phyloP scores from a whole-genome alignment of 2,329 filamentous ascomycete genomes.

The Trichoderma simmonsii region DNA sequence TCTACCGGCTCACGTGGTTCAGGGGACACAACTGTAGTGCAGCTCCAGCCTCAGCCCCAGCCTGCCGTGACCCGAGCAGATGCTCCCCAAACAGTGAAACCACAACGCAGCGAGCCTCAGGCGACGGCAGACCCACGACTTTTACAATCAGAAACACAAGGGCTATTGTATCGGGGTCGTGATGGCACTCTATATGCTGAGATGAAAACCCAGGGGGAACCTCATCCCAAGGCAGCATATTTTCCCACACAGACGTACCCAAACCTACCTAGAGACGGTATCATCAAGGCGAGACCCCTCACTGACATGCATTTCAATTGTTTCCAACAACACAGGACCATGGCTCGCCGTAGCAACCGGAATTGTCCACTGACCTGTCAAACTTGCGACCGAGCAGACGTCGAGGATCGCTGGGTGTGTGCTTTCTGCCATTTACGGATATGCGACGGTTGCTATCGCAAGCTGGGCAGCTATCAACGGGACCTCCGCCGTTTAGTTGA shows the following conservation, averaged over 20 bases:
- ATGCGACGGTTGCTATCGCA: conserved; percentile 46
- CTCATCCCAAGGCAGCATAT: conserved; percentile 36
- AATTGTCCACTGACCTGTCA: conserved; percentile 53
- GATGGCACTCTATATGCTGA: conserved; percentile 43
- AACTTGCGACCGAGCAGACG: conserved; percentile 47
- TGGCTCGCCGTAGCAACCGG: conserved; percentile 48
- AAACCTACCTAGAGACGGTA: conserved; percentile 31
- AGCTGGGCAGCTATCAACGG: conserved; percentile 40
- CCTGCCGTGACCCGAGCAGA: conserved; percentile 22
- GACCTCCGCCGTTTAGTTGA: conserved; percentile 44
- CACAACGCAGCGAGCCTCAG: conserved; percentile 15
- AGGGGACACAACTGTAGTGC: conserved; percentile 21
- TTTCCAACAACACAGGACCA: conserved; percentile 45
- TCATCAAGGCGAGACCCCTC: conserved; percentile 44
- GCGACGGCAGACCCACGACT: conserved; percentile 32
- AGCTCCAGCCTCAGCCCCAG: conserved; percentile 33
- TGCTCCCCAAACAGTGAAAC: conserved; percentile 24
- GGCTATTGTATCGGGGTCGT: conserved; percentile 35
- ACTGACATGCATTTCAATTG: conserved; percentile 45
- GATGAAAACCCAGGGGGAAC: conserved; percentile 35
- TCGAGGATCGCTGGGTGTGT: conserved; percentile 46
- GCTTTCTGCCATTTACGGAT: conserved; percentile 51
- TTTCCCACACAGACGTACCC: conserved; percentile 36
- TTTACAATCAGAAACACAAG: conserved; percentile 34
- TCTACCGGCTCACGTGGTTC: conserved; percentile 23